Percentiles rank a stretch among this genome's conserved stretches.
These are phyloP conservation scores for Juncus inflexus DNA, from an alignment of 176 grass and related monocot genomes.

Conservation along the genomic window DNA sequence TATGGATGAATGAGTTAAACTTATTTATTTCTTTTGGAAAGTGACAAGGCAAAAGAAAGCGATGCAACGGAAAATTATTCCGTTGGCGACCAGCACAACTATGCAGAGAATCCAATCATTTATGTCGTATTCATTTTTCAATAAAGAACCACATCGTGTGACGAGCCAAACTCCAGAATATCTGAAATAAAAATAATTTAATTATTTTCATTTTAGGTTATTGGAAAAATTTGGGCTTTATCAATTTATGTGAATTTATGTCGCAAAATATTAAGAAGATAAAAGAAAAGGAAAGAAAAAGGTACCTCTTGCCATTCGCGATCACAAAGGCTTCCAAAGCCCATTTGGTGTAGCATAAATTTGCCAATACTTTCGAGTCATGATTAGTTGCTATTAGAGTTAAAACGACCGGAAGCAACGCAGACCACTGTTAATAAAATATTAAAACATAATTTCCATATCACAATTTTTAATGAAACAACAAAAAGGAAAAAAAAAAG, in stretches of 20 bases:
- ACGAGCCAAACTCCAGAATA: conserved; percentile 83
- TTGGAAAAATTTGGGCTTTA: not conserved
- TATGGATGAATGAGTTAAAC: not conserved
- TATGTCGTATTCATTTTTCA: conserved; percentile 56
- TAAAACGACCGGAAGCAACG: conserved; percentile 65
- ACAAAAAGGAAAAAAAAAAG: not conserved
- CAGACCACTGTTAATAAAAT: conserved; percentile 65
- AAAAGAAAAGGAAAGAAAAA: not conserved
- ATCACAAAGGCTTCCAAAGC: conserved; percentile 79
- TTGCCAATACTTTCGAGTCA: conserved; percentile 35
- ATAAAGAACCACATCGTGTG: conserved; percentile 59
- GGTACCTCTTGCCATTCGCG: conserved; percentile 55
- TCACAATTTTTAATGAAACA: conserved; percentile 2
- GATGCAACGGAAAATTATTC: conserved; percentile 62
- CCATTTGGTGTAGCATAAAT: conserved; percentile 93
- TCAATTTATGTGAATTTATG: not conserved
- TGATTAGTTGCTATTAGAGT: conserved; percentile 73
- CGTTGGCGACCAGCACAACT: conserved; percentile 49
- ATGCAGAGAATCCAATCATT: conserved; percentile 57
- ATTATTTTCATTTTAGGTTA: not conserved
- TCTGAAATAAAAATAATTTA: conserved; percentile 26
- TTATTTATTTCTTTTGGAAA: conserved; percentile 58
- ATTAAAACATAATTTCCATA: conserved; percentile 1
- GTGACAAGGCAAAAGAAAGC: conserved; percentile 88
- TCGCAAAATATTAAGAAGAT: not conserved